Percentiles rank a stretch among this genome's conserved stretches.
phyloP scores from a whole-genome alignment of 2,329 filamentous ascomycete genomes.

The Septoria linicola region DNA sequence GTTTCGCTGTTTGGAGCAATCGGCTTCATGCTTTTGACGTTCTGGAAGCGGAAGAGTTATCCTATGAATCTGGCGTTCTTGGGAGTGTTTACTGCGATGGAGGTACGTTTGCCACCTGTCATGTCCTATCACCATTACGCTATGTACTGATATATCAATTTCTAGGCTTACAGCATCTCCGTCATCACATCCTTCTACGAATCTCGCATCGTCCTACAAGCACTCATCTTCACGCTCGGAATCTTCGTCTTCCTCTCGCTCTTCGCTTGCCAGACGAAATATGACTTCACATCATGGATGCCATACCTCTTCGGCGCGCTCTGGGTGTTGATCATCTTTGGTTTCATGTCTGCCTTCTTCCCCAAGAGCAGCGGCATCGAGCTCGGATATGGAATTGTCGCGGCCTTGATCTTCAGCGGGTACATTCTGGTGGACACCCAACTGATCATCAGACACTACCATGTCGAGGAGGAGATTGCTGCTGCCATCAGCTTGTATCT shows the following conservation, averaged over 20 bases:
- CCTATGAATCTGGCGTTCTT: slow-evolving; percentile 94
- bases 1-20: slow-evolving; percentile 80
- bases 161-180: slow-evolving; percentile 76
- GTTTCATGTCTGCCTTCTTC: slow-evolving; percentile 90
- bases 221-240: slow-evolving; percentile 75
- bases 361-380: slow-evolving; percentile 78
- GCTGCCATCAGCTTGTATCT: slow-evolving; percentile 80
- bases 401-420: slow-evolving; percentile 84
- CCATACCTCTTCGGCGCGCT: slow-evolving; percentile 89
- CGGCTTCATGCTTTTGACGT: slow-evolving; percentile 81
- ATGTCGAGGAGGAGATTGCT: slow-evolving; percentile 64
- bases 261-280: slow-evolving; percentile 96
- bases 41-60: slow-evolving; percentile 67
- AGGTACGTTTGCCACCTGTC: slow-evolving; percentile 44
- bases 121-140: neutral
- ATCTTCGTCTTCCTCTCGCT: slow-evolving; percentile 65
- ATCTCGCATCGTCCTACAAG: slow-evolving; percentile 79
- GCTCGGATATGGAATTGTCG: slow-evolving; percentile 77
- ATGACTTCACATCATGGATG: slow-evolving; percentile 97
- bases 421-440: slow-evolving; percentile 98
- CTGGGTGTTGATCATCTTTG: slow-evolving; percentile 88
- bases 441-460: slow-evolving; percentile 90
- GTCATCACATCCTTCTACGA: slow-evolving; percentile 92
- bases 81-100: slow-evolving; percentile 80
- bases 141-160: slow-evolving; percentile 1